These are phyloP conservation scores for Verticillium zaregamsianum DNA, from an alignment of 2,329 filamentous ascomycete species.

Conservation along the genomic window DNA sequence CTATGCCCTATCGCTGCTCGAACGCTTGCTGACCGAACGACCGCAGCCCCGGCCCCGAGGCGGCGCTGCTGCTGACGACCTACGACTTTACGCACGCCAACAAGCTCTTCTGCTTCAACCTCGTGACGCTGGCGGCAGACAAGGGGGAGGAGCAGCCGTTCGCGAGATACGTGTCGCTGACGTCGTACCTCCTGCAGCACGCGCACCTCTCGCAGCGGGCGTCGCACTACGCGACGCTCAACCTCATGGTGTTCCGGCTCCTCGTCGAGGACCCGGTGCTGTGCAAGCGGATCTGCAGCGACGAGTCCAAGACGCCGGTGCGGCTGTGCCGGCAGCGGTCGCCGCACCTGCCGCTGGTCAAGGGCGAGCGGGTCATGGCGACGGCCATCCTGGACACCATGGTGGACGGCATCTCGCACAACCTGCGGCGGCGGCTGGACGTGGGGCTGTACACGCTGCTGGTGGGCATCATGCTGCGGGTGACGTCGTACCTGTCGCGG, in stretches of 20 bases:
- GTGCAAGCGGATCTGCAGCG: constrained; percentile 79
- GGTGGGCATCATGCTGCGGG: constrained; percentile 75
- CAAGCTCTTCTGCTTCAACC: constrained; percentile 86
- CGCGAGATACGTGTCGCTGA: constrained; percentile 77
- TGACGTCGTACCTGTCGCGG: constrained; percentile 79
- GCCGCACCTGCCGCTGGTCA: constrained; percentile 74
- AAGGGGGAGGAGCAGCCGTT: constrained; percentile 71
- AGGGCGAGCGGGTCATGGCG: constrained; percentile 68
- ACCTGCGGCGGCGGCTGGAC: constrained; percentile 80
- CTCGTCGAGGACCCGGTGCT: constrained; percentile 80
- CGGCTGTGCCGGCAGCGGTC: constrained; percentile 86
- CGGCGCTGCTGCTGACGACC: constrained; percentile 74
- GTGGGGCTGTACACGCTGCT: constrained; percentile 78
- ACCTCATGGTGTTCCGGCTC: constrained; percentile 78
- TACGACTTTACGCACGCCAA: constrained; percentile 96
- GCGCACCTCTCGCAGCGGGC: constrained; percentile 78
- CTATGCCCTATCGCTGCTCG: neutral
- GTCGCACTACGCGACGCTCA: constrained; percentile 79
- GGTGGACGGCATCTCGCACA: constrained; percentile 91
- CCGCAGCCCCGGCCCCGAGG: constrained; percentile 69
- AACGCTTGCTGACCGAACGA: constrained; percentile 10
- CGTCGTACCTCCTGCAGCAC: constrained; percentile 91
- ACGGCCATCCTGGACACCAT: constrained; percentile 79
- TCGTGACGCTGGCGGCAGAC: constrained; percentile 63
- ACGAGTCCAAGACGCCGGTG: constrained; percentile 69